Evolutionary conservation across 2,329 filamentous ascomycete genomes (phyloP), one percentile per base, ranked within the genome.

Genomic region (Capronia epimyces): DNA sequence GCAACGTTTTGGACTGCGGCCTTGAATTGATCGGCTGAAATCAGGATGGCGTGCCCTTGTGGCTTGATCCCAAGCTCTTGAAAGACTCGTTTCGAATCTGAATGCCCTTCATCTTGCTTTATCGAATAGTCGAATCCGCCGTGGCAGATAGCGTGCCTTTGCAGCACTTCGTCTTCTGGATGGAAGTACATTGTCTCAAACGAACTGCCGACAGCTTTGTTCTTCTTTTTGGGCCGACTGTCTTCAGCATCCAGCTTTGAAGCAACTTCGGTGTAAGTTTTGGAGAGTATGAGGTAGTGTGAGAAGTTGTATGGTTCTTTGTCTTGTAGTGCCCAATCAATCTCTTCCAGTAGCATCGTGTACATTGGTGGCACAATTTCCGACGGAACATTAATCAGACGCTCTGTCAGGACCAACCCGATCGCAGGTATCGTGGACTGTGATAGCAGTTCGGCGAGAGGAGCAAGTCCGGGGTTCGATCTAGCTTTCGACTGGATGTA

Each of bases 301-400:
- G 88, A 84, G 70, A 98, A 98, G 49, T 84, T 78, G 69, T 95
- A 97, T 0, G 90, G 89, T 70, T 97, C 89, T 65, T 87, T 85
- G 66, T 95, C 89, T 66, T 94, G 84, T 2, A 95, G 74, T 1
- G 93, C 93, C 65, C 85, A 90, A 63, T 85, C 78, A 44, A 98
- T 83, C 76, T 98, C 93, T 65, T 97, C 89, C 43, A 87, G 75
- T 44, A 98, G 80, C 89, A 96, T 95, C 44, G 79, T 82, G 77
- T 96, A 97, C 81, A 97, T 86, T 3, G 93, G 91, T 24, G 93
- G 91, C 12, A 89, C 82, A 57, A 95, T 83, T 69, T 97, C 88
- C 13, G 87, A 77, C n/a, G 93, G 93, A 76, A 96, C 90, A 73
- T 98, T 98, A 75, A 98, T 89, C 63, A 97, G 76, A 18, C 91